Evolutionary conservation across 345 rosid species (phyloP).

Genomic region (Linum tenue): DNA sequence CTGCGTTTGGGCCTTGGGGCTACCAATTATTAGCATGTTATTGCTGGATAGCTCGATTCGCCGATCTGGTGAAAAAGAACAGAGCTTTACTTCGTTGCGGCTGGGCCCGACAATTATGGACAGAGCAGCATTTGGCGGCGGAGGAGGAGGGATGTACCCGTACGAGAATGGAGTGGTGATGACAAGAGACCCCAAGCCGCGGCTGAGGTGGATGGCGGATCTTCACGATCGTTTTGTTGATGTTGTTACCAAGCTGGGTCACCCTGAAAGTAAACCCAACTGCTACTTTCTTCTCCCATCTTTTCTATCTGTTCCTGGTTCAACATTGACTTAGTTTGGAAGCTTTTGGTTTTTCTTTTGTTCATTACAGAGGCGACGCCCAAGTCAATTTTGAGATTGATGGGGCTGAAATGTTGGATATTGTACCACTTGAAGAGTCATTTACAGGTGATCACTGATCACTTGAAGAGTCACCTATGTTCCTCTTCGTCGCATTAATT

Average conservation of each 20-base stretch:
- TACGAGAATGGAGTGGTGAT: conserved; percentile 59
- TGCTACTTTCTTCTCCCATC: no score
- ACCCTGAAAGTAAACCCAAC: conserved; percentile 42
- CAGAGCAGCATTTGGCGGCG: conserved; percentile 26
- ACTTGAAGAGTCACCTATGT: no score
- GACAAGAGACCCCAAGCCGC: conserved; percentile 86
- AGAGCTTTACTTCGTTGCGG: no score
- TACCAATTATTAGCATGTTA: no score
- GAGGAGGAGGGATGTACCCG: conserved; percentile 20
- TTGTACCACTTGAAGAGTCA: conserved; percentile 91
- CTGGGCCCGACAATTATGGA: no score
- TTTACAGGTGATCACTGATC: conserved; percentile 92
- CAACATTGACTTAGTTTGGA: neutral
- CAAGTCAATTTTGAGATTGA: conserved; percentile 64
- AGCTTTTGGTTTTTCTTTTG: neutral
- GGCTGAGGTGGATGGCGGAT: conserved; percentile 60
- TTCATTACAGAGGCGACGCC: conserved; percentile 77
- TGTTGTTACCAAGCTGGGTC: conserved; percentile 62
- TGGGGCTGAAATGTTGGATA: conserved; percentile 91
- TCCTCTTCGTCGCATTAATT: conserved; percentile 44
- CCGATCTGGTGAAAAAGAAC: no score
- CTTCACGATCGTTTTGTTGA: conserved; percentile 61
- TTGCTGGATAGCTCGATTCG: no score
- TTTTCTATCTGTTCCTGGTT: no score
- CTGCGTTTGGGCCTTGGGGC: no score